Base-by-base conservation (phyloP, 2,329 filamentous ascomycete genomes). In the Onygenales sp. region DNA sequence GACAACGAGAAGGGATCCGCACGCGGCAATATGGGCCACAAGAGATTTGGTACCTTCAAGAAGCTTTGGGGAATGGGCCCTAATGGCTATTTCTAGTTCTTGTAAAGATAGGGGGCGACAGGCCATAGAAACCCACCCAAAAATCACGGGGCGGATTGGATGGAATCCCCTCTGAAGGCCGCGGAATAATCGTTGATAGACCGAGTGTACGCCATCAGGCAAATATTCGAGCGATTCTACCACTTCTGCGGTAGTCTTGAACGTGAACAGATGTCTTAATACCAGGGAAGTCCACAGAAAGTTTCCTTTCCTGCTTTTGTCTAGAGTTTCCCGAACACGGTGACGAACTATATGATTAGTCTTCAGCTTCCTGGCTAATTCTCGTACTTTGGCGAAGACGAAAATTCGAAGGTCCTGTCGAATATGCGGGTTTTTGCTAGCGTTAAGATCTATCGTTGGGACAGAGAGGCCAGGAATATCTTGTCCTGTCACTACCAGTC, bases 231-330 rank as follows among this genome's bases (percentile, higher is more conserved):
- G 32, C 13, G 38, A 17, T 9, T 31, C 14, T 43, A 32, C 17
- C 13, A 52, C 3, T 43, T 43, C 50, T 9, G n/a, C 7, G n/a
- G n/a, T n/a, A 32, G 66, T 50, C 8, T 33, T 31, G 3, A 59
- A 42, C 41, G 27, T 42, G 14, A 11, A 38, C 10, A 69, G 53
- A 0, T 60, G 61, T 2, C 60, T 48, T 44, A 64, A 51, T 13
- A 63, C 60, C 39, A 61, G 59, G 21, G 59, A 62, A 13, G 65
- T 61, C 67, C 64, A 71, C 7, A 70, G 58, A 46, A 69, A 69
- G 44, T 64, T 69, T 3, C 64, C 65, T 49, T 66, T 49, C 9
- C 66, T 58, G 8, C 63, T 55, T 43, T 58, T 36, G 0, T 56
- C 49, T 13, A 69, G 58, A 14, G 45, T 43, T 33, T 54, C 58